phyloP scores from a whole-genome alignment of 495 filamentous ascomycete genomes.

The Aspergillus sclerotioniger region DNA sequence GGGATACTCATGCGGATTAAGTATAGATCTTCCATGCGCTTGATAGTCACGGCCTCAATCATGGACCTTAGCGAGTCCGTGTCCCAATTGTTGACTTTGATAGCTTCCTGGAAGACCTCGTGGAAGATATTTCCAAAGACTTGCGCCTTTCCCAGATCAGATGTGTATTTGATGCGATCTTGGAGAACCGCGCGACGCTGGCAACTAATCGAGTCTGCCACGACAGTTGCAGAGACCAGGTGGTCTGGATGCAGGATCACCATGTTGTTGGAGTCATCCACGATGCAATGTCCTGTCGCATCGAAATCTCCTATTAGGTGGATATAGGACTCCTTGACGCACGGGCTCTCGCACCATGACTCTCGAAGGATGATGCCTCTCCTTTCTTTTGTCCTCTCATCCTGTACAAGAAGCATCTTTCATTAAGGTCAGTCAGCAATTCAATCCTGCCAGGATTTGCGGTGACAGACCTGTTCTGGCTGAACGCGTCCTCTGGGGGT shows the following conservation, averaged over 20 bases:
- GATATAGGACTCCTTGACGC: constrained; percentile 68
- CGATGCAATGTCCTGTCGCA: constrained; percentile 59
- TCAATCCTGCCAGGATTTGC: constrained; percentile 1
- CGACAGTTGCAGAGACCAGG: constrained; percentile 87
- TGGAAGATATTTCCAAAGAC: constrained; percentile 91
- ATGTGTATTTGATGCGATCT: constrained; percentile 85
- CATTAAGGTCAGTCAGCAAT: constrained; percentile 26
- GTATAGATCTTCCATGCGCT: constrained; percentile 82
- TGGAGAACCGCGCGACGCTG: constrained; percentile 86
- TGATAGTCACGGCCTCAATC: constrained; percentile 62
- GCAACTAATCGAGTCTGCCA: constrained; percentile 90
- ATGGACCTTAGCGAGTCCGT: constrained; percentile 57
- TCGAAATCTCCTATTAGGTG: constrained; percentile 84
- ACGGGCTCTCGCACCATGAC: constrained; percentile 79
- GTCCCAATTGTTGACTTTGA: constrained; percentile 83
- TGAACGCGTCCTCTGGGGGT: constrained; percentile 57
- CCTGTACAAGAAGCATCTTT: constrained; percentile 73
- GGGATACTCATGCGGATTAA: constrained; percentile 70
- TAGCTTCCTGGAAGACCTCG: constrained; percentile 87
- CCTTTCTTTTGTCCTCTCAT: constrained; percentile 62
- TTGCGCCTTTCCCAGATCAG: constrained; percentile 69
- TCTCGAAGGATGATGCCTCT: constrained; percentile 76
- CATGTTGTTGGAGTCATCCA: constrained; percentile 78
- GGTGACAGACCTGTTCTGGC: constrained; percentile 65
- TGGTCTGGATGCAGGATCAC: constrained; percentile 94